Evolutionary conservation across 2,329 filamentous ascomycete genomes (phyloP).

Genomic region (Alternaria rosae): DNA sequence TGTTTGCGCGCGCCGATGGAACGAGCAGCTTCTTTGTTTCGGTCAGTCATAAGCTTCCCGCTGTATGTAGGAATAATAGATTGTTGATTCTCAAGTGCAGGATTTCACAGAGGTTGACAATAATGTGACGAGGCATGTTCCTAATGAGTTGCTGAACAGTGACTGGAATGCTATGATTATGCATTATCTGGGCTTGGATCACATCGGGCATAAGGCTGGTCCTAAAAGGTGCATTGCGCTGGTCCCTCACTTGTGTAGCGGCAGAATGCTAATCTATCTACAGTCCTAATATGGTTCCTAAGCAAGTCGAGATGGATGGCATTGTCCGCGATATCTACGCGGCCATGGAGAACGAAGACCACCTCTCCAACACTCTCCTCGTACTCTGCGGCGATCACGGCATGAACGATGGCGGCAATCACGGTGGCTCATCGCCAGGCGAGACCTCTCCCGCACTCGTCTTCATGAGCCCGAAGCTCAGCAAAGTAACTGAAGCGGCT

Average conservation of each 20-base stretch:
- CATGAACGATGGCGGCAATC: slow-evolving; percentile 99
- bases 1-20: slow-evolving; percentile 86
- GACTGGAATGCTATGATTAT: slow-evolving; percentile 96
- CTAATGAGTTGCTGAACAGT: slow-evolving; percentile 72
- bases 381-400: slow-evolving; percentile 93
- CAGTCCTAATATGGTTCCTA: slow-evolving; percentile 88
- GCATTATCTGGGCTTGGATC: slow-evolving; percentile 94
- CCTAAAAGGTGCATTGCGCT: slow-evolving; percentile 69
- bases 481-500: slow-evolving; percentile 56
- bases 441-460: slow-evolving; percentile 93
- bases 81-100: slow-evolving; percentile 57
- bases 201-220: slow-evolving; percentile 96
- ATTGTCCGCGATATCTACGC: slow-evolving; percentile 79
- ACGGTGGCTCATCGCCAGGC: slow-evolving; percentile 90
- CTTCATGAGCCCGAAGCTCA: slow-evolving; percentile 87
- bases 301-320: slow-evolving; percentile 91
- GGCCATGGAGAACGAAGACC: slow-evolving; percentile 72
- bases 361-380: slow-evolving; percentile 80
- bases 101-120: slow-evolving; percentile 98
- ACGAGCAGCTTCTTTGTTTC: slow-evolving; percentile 99
- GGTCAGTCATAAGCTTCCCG: slow-evolving; percentile 62
- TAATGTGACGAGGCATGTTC: slow-evolving; percentile 92
- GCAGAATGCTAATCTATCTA: slow-evolving; percentile 11
- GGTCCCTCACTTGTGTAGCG: neutral
- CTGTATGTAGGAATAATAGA: slow-evolving; percentile 45